Percentiles rank a stretch among this genome's conserved stretches.
These are phyloP conservation scores for Colletotrichum liriopes DNA, from an alignment of 2,329 filamentous ascomycete species.

Conservation along the genomic window DNA sequence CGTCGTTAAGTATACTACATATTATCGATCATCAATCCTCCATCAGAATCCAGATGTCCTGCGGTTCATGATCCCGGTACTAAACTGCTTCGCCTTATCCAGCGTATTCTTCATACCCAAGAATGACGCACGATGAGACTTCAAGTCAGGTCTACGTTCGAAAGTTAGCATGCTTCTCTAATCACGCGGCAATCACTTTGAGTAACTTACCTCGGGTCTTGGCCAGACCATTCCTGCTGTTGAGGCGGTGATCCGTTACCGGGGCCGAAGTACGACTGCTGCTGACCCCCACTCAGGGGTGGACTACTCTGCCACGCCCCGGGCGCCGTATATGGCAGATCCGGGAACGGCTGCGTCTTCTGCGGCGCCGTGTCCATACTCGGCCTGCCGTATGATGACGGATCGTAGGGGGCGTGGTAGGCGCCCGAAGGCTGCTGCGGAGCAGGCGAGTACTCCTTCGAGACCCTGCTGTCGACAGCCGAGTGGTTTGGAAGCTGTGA, in stretches of 20 bases:
- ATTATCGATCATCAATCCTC: neutral
- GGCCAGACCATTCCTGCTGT: constrained; percentile 24
- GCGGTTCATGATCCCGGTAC: constrained; percentile 40
- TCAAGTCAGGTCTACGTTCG: constrained; percentile 30
- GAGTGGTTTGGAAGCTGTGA: constrained; percentile 7
- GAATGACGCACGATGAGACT: constrained; percentile 37
- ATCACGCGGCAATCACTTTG: too few species aligned
- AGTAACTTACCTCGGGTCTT: constrained; percentile 27
- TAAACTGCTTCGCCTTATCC: constrained; percentile 40
- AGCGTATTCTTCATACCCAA: constrained; percentile 42
- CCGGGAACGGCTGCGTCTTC: constrained; percentile 35
- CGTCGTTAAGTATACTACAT: too few species aligned
- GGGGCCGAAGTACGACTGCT: constrained; percentile 12
- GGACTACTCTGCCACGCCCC: constrained; percentile 37
- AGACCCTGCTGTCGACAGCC: neutral
- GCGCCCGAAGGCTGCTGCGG: constrained; percentile 4
- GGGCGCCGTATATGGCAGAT: constrained; percentile 27
- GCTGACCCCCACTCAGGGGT: constrained; percentile 11
- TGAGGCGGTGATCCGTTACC: constrained; percentile 19
- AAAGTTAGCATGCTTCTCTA: constrained; percentile 1
- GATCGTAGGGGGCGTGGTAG: constrained; percentile 29
- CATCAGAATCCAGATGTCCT: constrained; percentile 37
- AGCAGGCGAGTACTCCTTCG: constrained; percentile 11
- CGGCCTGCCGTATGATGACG: constrained; percentile 25
- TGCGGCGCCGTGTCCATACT: constrained; percentile 33